Percentiles rank a stretch among this genome's conserved stretches.
Conservation (phyloP, 768 basidiomycete genomes). For the Serendipita sp. region DNA sequence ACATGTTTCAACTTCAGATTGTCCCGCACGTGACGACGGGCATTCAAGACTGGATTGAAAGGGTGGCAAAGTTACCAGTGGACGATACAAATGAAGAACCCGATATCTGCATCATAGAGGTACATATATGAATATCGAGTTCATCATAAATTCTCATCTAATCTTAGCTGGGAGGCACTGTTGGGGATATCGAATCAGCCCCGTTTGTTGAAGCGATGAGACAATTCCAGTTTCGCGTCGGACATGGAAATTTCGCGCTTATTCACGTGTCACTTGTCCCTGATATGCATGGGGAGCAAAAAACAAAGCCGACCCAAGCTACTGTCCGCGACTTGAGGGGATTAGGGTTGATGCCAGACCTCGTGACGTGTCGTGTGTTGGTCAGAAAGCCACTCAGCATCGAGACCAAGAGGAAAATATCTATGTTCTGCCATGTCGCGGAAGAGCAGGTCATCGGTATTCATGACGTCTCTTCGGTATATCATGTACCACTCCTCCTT, state of each 20-base stretch:
- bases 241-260: slow-evolving; percentile 89
- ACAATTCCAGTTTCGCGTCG: slow-evolving; percentile 99
- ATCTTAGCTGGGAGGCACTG: slow-evolving; percentile 85
- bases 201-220: slow-evolving; percentile 98
- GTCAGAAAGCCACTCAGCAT: slow-evolving; percentile 66
- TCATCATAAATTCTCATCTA: neutral
- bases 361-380: slow-evolving; percentile 82
- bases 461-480: slow-evolving; percentile 91
- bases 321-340: slow-evolving; percentile 88
- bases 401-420: slow-evolving; percentile 86
- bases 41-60: slow-evolving; percentile 97
- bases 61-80: slow-evolving; percentile 84
- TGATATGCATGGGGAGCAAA: slow-evolving; percentile 96
- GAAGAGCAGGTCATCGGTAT: slow-evolving; percentile 79
- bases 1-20: slow-evolving; percentile 32
- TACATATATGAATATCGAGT: slow-evolving; percentile 18
- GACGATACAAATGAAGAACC: slow-evolving; percentile 87
- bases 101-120: slow-evolving; percentile 96
- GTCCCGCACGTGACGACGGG: slow-evolving; percentile 94
- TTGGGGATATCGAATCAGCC: slow-evolving; percentile 96
- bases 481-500: slow-evolving; percentile 88
- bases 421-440: slow-evolving; percentile 97
- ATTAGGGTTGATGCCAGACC: slow-evolving; percentile 79
- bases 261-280: slow-evolving; percentile 97
- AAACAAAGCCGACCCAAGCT: slow-evolving; percentile 97